These are phyloP conservation scores for Leishmania lainsoni DNA, from an alignment of 208 protist species.

Conservation along the genomic window DNA sequence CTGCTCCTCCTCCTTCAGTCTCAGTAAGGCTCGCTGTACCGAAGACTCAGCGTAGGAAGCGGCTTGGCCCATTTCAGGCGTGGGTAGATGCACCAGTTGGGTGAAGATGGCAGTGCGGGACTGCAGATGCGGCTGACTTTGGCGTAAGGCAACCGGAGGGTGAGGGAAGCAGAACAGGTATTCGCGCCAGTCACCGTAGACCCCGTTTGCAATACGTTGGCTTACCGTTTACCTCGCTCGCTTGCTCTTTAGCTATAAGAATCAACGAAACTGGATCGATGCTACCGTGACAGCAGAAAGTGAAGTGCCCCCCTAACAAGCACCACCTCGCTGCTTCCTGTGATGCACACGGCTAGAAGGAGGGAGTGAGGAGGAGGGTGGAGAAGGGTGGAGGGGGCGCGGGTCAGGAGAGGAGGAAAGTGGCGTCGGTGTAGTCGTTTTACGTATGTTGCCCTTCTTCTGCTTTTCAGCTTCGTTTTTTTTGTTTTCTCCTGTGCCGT, in stretches of 20 bases:
- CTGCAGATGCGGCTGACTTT: too few species aligned
- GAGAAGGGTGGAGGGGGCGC: too few species aligned
- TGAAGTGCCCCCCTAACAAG: neutral
- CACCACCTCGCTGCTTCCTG: neutral
- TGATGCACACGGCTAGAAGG: neutral
- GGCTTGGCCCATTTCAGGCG: conserved; percentile 45
- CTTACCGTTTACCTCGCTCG: neutral
- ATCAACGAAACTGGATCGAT: neutral
- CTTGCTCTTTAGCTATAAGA: neutral
- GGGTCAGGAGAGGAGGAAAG: too few species aligned
- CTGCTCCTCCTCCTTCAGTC: conserved; percentile 41
- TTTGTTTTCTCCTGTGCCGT: neutral
- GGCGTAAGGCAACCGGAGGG: neutral
- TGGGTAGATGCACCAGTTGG: neutral
- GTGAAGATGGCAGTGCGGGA: neutral
- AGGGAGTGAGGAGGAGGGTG: neutral
- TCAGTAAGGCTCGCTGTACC: conserved; percentile 40
- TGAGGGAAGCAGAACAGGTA: neutral
- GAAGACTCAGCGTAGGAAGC: conserved; percentile 57
- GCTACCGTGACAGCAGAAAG: neutral
- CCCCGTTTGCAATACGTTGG: neutral
- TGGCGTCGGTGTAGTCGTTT: neutral
- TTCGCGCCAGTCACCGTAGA: neutral
- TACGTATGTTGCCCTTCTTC: too few species aligned
- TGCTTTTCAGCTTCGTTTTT: neutral